Base-by-base conservation (phyloP, 2,329 filamentous ascomycete species). In the Botrytis sinoallii region DNA sequence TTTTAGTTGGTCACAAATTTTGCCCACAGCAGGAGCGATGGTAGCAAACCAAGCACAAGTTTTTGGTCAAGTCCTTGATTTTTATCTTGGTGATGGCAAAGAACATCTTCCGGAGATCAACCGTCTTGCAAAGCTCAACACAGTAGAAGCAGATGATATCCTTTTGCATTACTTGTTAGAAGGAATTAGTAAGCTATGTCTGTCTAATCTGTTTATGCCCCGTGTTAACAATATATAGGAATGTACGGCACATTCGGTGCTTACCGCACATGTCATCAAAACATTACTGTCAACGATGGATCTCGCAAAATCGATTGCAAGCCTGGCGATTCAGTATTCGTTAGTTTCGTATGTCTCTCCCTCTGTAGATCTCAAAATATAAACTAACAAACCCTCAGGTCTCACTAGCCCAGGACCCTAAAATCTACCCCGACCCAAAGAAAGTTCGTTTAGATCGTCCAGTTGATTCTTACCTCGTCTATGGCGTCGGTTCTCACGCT, bases 11-110 rank as follows among this genome's bases (percentile, higher is more conserved):
- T 87, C 87, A 93, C 75, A 86, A 79, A 86, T 95, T 57, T 78
- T 95, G 60, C 91, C 92, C 0, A 89, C 89, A 0, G 88, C 89
- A 0, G 87, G 86, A 4, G 88, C 90, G 1, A 87, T 91, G 81
- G 90, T 93, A 14, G 89, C 92, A 1, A 92, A 89, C 77, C 91
- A 94, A 79, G 90, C 87, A 2, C 88, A 92, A 79, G 85, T 91
- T 77, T 93, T 93, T 79, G 90, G 91, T 3, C 91, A 92, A 82
- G 86, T 91, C 1, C 85, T 93, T 29, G 91, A 94, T 80, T 93
- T 88, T 82, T 93, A 92, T 80, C 85, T 93, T 14, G 86, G 87
- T 0, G 83, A 86, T 4, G 82, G 86, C 42, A 87, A 88, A 77
- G 82, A 85, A 73, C 84, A 93, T 78, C 82, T 91, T 1, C 83